These are phyloP conservation scores for Pythium grandisporangium DNA, from an alignment of 352 stramenopile species.

Conservation along the genomic window DNA sequence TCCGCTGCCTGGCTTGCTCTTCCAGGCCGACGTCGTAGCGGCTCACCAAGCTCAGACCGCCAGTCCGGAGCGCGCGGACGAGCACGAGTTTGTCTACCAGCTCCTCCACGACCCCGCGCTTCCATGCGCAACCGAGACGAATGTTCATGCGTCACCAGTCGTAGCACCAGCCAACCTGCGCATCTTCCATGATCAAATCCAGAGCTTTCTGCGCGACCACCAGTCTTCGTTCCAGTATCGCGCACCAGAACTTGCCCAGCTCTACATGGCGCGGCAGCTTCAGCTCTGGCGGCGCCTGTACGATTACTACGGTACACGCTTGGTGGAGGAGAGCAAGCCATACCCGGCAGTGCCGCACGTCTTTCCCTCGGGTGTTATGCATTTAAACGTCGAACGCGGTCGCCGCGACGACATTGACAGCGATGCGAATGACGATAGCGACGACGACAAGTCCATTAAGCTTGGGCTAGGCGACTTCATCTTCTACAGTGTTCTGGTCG, in stretches of 20 bases:
- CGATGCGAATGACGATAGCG: conserved; percentile 12
- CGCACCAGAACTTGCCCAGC: conserved; percentile 17
- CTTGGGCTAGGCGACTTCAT: conserved; percentile 96
- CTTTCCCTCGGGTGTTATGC: conserved; percentile 16
- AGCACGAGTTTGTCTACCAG: not conserved
- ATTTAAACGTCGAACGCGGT: too few species aligned
- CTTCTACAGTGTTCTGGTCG: conserved; percentile 96
- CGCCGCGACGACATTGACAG: too few species aligned
- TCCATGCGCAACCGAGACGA: conserved; percentile 13
- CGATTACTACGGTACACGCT: conserved; percentile 27
- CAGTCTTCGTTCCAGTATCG: conserved; percentile 18
- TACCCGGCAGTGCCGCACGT: conserved; percentile 22
- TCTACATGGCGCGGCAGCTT: conserved; percentile 20
- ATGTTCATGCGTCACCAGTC: conserved; percentile 5
- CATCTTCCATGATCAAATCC: conserved; percentile 24
- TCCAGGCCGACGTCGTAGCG: conserved; percentile 82
- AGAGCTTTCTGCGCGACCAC: conserved; percentile 33
- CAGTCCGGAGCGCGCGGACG: not conserved
- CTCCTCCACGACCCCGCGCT: not conserved
- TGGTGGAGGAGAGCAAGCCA: conserved; percentile 14
- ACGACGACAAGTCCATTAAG: conserved; percentile 73
- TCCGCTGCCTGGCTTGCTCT: conserved; percentile 90
- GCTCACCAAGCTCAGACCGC: conserved; percentile 15
- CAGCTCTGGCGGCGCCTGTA: conserved; percentile 39
- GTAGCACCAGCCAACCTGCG: not conserved